phyloP scores from a whole-genome alignment of 371 early-diverging fungal species.

The Funneliformis caledonium region DNA sequence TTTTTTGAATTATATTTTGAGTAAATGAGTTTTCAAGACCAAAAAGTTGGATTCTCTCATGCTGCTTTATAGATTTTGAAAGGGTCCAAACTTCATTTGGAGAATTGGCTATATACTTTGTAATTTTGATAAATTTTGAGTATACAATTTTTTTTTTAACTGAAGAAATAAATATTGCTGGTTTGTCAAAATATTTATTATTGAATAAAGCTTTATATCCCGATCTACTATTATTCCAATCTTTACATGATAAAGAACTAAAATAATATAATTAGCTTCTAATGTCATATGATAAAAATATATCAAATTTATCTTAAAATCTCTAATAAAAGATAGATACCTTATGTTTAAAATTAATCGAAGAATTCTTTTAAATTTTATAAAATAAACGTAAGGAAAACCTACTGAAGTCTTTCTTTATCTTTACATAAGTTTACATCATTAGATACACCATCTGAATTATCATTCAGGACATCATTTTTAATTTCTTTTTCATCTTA shows the following conservation, averaged over 20 bases:
- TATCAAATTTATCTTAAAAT: too few species aligned
- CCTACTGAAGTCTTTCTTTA: too few species aligned
- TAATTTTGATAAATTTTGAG: slow-evolving; percentile 7
- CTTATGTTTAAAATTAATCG: too few species aligned
- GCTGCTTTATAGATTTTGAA: not conserved
- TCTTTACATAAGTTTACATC: too few species aligned
- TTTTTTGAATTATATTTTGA: not conserved
- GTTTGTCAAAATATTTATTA: not conserved
- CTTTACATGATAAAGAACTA: not conserved
- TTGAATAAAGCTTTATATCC: not conserved
- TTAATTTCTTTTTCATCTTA: too few species aligned
- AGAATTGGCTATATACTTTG: not conserved
- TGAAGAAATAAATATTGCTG: not conserved
- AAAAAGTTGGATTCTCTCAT: not conserved
- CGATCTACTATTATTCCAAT: not conserved
- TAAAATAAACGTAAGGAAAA: too few species aligned
- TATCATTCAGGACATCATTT: too few species aligned
- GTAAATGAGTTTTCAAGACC: not conserved
- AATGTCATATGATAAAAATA: too few species aligned
- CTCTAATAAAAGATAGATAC: too few species aligned
- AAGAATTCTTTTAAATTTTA: too few species aligned
- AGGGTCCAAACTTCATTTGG: not conserved
- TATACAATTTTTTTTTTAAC: not conserved
- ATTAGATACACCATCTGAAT: too few species aligned
- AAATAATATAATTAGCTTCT: too few species aligned